Percentiles rank a stretch among this genome's conserved stretches.
Conservation (phyloP, 73 alveolate species). For the Paramecium octaurelia region DNA sequence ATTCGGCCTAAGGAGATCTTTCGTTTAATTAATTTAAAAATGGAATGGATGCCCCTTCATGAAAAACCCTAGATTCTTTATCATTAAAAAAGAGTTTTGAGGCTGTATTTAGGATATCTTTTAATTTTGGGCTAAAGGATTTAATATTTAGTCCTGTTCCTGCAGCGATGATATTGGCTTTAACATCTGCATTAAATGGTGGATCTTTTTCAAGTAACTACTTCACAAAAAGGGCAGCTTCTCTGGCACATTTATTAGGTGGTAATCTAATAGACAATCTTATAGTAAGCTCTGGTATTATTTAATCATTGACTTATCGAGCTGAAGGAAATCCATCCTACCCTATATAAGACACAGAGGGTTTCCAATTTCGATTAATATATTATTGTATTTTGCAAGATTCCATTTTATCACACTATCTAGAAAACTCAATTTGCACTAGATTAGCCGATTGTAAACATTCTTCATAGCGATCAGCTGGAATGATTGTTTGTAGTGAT, state of each 20-base stretch:
- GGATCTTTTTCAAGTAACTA: slow-evolving; percentile 69
- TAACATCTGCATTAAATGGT: slow-evolving; percentile 73
- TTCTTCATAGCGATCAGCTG: slow-evolving; percentile 66
- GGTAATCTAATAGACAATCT: slow-evolving; percentile 86
- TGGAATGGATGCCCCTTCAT: slow-evolving; percentile 94
- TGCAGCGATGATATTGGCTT: slow-evolving; percentile 31
- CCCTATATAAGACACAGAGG: slow-evolving; percentile 83
- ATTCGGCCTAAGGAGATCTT: slow-evolving; percentile 79
- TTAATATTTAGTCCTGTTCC: slow-evolving; percentile 63
- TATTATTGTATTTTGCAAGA: slow-evolving; percentile 38
- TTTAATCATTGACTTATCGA: slow-evolving; percentile 83
- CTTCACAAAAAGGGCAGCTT: slow-evolving; percentile 68
- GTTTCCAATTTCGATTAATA: slow-evolving; percentile 73
- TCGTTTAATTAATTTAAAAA: slow-evolving; percentile 79
- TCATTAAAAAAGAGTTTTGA: slow-evolving; percentile 69
- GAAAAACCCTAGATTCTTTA: slow-evolving; percentile 63
- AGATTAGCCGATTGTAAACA: slow-evolving; percentile 36
- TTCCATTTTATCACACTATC: slow-evolving; percentile 57
- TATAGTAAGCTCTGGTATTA: slow-evolving; percentile 65
- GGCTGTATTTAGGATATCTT: slow-evolving; percentile 67
- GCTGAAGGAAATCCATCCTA: slow-evolving; percentile 83
- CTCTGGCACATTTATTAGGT: slow-evolving; percentile 82
- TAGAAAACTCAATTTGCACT: slow-evolving; percentile 48
- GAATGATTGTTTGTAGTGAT: slow-evolving; percentile 60
- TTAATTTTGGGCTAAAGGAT: slow-evolving; percentile 35